phyloP scores from a whole-genome alignment of 2,329 filamentous ascomycete species.

The Helotiales sp. region DNA sequence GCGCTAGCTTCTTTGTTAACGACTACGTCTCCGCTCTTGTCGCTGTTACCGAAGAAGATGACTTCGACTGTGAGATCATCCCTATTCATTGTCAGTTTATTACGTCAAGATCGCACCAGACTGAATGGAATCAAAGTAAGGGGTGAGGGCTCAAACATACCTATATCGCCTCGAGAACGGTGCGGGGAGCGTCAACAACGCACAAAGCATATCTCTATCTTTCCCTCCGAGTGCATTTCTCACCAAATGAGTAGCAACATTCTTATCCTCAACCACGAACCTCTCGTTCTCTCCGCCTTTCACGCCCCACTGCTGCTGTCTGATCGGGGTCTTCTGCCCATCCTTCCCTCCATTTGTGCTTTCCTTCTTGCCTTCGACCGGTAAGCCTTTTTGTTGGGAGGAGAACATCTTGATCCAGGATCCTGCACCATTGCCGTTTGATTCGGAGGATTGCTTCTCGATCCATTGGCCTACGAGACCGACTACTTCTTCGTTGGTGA shows the following conservation, averaged over 20 bases:
- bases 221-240: slow-evolving; percentile 92
- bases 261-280: slow-evolving; percentile 95
- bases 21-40: slow-evolving; percentile 74
- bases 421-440: slow-evolving; percentile 40
- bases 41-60: slow-evolving; percentile 91
- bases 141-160: slow-evolving; percentile 46
- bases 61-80: slow-evolving; percentile 97
- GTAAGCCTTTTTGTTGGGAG: slow-evolving; percentile 57
- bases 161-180: slow-evolving; percentile 91
- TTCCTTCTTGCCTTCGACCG: slow-evolving; percentile 66
- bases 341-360: slow-evolving; percentile 43
- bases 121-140: background rate
- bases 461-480: slow-evolving; percentile 97
- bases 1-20: slow-evolving; percentile 87
- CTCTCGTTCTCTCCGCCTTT: slow-evolving; percentile 70
- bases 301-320: slow-evolving; percentile 88
- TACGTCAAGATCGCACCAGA: background rate
- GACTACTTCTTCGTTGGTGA: slow-evolving; percentile 97
- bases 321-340: slow-evolving; percentile 84
- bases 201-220: slow-evolving; percentile 91
- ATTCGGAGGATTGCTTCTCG: slow-evolving; percentile 62
- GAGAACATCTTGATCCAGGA: slow-evolving; percentile 71
- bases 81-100: slow-evolving; percentile 47
- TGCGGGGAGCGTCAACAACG: slow-evolving; percentile 84
- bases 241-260: slow-evolving; percentile 92